Evolutionary conservation across 78 protist species (phyloP).

Genomic region (Goniomonas avonlea): DNA sequence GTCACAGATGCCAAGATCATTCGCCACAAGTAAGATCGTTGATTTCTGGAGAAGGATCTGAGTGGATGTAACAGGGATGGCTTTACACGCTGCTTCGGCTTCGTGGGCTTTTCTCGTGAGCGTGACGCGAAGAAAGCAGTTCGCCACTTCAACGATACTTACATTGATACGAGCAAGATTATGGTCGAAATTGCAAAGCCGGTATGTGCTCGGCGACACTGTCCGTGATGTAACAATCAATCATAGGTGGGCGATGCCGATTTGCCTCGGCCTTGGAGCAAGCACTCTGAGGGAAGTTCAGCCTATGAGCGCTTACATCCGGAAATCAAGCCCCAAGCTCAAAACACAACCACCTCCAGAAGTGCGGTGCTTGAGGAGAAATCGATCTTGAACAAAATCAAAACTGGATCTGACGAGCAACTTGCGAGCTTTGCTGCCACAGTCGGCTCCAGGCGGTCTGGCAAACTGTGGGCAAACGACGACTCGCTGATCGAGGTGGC

Average conservation of each 20-base stretch:
- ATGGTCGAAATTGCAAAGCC: slow-evolving; percentile 61
- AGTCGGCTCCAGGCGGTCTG: neutral
- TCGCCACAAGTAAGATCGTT: neutral
- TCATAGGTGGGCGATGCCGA: neutral
- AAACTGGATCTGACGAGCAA: neutral
- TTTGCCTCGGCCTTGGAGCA: slow-evolving; percentile 51
- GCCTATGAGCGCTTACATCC: neutral
- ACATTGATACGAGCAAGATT: slow-evolving; percentile 70
- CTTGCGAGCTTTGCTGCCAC: neutral
- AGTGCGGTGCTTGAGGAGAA: neutral
- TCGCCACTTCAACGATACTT: slow-evolving; percentile 53
- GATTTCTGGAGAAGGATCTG: neutral
- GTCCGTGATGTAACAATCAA: too few relatives aligned
- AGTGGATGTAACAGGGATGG: neutral
- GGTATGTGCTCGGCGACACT: too few relatives aligned
- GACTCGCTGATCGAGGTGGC: neutral
- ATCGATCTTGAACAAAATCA: neutral
- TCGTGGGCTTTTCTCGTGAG: slow-evolving; percentile 73
- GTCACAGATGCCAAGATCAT: slow-evolving; percentile 56
- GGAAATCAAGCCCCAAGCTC: too few relatives aligned
- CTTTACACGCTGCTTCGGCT: slow-evolving; percentile 54
- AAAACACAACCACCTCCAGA: too few relatives aligned
- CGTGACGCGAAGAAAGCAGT: slow-evolving; percentile 66
- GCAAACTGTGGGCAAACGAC: slow-evolving; percentile 20
- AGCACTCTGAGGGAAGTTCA: slow-evolving; percentile 55